Evolutionary conservation across 2,329 filamentous ascomycete genomes (phyloP), one percentile per base, ranked within the genome.

Genomic region (Cladosporium colombiae): DNA sequence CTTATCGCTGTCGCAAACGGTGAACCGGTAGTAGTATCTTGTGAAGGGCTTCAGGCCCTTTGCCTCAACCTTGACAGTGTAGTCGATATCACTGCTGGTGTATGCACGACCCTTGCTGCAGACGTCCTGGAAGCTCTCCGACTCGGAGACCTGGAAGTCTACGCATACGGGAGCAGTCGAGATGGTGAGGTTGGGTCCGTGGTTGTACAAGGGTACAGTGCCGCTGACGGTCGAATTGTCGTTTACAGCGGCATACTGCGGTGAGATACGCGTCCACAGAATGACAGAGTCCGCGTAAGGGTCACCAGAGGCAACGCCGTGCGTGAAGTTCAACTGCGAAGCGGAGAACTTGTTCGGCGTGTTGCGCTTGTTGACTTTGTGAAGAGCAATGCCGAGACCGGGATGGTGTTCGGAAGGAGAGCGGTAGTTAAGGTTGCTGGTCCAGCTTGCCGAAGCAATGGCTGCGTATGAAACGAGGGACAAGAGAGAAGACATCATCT

Each of bases 51-150:
- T 78, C 49, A 92, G 75, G 16, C 84, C 83, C 58, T 78, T 83
- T 1, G 89, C 89, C 75, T 92, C 89, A 16, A 91, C 85, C 82
- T 91, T 91, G 67, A 92, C 80, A 0, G 90, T 92, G 74, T 88
- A 93, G 73, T 93, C 90, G 57, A 92, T 86, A 73, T 92, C 90
- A 0, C 86, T 89, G 40, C 84, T 90, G 0, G 90, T 92, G 73
- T 88, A 91, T 0, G 84, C 88, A 40, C 78, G 84, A 5, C 90
- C 90, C 1, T 79, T 80, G 60, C 84, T 81, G 1, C 86, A 85
- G 8, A 85, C 78, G 2, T 79, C 72, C 13, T 77, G 76, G 35
- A 85, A 79, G n/a, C 79, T 75, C 59, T 81, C 73, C 69, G 84
- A 82, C 23, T 78, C 77, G 16, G 82, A 81, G 21, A 91, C 84